A percentile compares a stretch with the other conserved stretches of the same genome.
phyloP scores from a whole-genome alignment of 2,329 filamentous ascomycete genomes.

The Emydomyces testavorans region DNA sequence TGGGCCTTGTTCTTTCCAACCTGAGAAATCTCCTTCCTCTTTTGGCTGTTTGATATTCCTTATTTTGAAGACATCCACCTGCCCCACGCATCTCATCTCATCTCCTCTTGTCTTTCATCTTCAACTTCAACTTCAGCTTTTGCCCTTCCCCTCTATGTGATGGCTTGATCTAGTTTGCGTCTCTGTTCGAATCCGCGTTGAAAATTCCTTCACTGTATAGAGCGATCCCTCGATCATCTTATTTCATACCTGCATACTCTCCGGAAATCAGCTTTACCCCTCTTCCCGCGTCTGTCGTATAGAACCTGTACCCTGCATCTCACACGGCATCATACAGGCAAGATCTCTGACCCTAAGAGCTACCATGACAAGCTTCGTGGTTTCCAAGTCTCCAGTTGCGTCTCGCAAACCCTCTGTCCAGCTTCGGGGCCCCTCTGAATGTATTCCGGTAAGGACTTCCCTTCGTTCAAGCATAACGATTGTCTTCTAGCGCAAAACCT shows the following conservation, averaged over 20 bases:
- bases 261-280: neutral
- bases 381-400: constrained; percentile 19
- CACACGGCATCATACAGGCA: neutral
- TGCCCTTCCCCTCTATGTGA: constrained; percentile 2
- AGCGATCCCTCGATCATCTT: neutral
- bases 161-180: constrained; percentile 7
- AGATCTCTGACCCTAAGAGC: neutral
- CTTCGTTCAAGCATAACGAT: neutral
- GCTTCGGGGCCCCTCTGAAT: constrained; percentile 17
- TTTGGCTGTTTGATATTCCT: neutral
- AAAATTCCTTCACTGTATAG: neutral
- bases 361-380: neutral
- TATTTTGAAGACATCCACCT: constrained; percentile 7
- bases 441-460: neutral
- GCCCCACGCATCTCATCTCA: constrained; percentile 7
- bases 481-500: neutral
- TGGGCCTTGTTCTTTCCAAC: constrained; percentile 1
- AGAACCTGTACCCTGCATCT: neutral
- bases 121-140: constrained; percentile 3
- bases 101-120: neutral
- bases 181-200: constrained; percentile 6
- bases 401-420: constrained; percentile 20
- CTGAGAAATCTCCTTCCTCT: constrained; percentile 1
- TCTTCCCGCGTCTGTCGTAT: neutral
- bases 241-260: neutral